Percentiles rank a stretch among this genome's conserved stretches.
phyloP scores from a whole-genome alignment of 768 basidiomycete genomes.

The Phanerochaete sordida region DNA sequence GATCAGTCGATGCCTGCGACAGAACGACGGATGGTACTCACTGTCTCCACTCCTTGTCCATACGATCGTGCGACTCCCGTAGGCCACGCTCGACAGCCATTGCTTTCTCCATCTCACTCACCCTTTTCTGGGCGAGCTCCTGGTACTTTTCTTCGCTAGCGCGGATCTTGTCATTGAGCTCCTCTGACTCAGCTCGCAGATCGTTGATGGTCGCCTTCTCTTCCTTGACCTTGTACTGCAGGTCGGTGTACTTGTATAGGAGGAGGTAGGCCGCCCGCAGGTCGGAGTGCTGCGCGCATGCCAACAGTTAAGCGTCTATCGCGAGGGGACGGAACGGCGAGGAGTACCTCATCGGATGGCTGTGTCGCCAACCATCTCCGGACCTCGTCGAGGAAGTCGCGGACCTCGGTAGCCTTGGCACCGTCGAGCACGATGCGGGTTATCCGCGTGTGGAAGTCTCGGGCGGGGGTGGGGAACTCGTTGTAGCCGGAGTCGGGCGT shows the following conservation, averaged over 20 bases:
- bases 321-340: background rate
- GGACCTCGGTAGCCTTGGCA: constrained; percentile 24
- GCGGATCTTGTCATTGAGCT: constrained; percentile 17
- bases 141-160: constrained; percentile 38
- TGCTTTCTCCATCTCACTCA: constrained; percentile 50
- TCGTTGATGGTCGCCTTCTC: constrained; percentile 13
- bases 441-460: constrained; percentile 51
- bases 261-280: constrained; percentile 21
- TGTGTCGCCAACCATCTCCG: constrained; percentile 21
- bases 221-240: constrained; percentile 14
- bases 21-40: constrained; percentile 17
- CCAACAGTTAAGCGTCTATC: background rate
- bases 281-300: constrained; percentile 18
- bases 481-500: constrained; percentile 14
- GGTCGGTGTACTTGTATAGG: constrained; percentile 16
- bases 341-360: constrained; percentile 17
- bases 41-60: constrained; percentile 39
- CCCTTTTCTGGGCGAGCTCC: constrained; percentile 36
- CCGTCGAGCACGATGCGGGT: constrained; percentile 53
- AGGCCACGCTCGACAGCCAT: constrained; percentile 49
- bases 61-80: constrained; percentile 46
- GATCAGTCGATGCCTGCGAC: constrained; percentile 1
- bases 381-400: constrained; percentile 19
- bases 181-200: constrained; percentile 4
- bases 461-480: constrained; percentile 35